A percentile compares a stretch with the other conserved stretches of the same genome.
Evolutionary conservation across 2,329 filamentous ascomycete genomes (phyloP).

Genomic region (Ophiostoma perfectum): DNA sequence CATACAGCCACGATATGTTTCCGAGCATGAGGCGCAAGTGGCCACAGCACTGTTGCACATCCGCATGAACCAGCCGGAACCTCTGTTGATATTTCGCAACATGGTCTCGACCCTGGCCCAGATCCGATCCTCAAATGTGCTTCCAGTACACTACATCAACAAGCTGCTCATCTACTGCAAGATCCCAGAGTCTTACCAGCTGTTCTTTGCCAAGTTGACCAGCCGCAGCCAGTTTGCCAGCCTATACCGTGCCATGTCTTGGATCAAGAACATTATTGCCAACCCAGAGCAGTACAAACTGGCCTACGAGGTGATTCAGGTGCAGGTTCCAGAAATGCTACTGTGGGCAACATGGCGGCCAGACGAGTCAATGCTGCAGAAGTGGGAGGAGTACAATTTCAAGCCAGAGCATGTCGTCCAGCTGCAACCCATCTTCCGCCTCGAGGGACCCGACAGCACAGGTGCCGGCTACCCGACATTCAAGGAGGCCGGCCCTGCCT

Average conservation of each 20-base stretch:
- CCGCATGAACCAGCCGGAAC: slow-evolving; percentile 14
- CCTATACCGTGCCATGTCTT: slow-evolving; percentile 19
- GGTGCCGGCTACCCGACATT: slow-evolving; percentile 18
- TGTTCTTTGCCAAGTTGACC: slow-evolving; percentile 13
- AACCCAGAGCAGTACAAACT: slow-evolving; percentile 39
- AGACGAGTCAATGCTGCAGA: slow-evolving; percentile 25
- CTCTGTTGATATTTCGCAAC: slow-evolving; percentile 17
- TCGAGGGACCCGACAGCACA: slow-evolving; percentile 28
- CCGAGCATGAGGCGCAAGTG: slow-evolving; percentile 9
- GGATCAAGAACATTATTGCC: slow-evolving; percentile 16
- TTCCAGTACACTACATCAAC: slow-evolving; percentile 24
- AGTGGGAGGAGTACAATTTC: slow-evolving; percentile 26
- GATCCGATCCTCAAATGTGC: slow-evolving; percentile 16
- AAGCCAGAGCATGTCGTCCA: slow-evolving; percentile 21
- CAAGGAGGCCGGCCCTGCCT: slow-evolving; percentile 25
- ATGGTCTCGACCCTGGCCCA: slow-evolving; percentile 16
- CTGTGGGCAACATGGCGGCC: slow-evolving; percentile 27
- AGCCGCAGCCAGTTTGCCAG: slow-evolving; percentile 10
- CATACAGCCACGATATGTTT: slow-evolving; percentile 18
- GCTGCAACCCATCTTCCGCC: slow-evolving; percentile 25
- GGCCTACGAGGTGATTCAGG: slow-evolving; percentile 22
- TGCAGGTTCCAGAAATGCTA: slow-evolving; percentile 22
- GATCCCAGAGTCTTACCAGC: slow-evolving; percentile 14
- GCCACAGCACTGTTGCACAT: slow-evolving; percentile 17
- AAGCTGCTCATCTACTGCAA: slow-evolving; percentile 19